phyloP scores from a whole-genome alignment of 2,329 filamentous ascomycete species.

The Penicillium sp. region DNA sequence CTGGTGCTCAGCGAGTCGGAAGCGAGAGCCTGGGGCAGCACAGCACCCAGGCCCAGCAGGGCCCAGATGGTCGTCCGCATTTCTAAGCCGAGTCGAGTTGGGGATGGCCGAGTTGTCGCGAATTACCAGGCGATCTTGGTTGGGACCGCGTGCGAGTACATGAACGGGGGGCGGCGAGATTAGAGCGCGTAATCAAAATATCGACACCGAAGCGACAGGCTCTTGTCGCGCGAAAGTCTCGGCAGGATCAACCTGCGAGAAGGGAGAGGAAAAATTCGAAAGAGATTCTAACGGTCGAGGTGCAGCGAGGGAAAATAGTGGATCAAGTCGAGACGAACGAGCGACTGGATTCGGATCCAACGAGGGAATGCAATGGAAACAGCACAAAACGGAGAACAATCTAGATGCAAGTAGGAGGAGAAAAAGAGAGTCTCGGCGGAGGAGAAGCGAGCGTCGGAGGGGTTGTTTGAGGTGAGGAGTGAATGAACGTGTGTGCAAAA shows the following conservation, averaged over 20 bases:
- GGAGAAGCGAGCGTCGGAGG: neutral
- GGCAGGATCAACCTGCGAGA: conserved; percentile 26
- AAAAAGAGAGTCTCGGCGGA: conserved; percentile 15
- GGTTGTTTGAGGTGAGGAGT: neutral
- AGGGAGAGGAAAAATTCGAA: conserved; percentile 1
- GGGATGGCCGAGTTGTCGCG: neutral
- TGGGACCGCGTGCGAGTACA: conserved; percentile 3
- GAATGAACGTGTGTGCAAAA: neutral
- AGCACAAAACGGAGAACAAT: conserved; percentile 3
- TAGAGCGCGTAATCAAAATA: conserved; percentile 2
- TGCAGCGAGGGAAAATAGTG: neutral
- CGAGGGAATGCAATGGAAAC: neutral
- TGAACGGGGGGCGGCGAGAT: conserved; percentile 7
- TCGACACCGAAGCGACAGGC: neutral
- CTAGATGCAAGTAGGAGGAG: conserved; percentile 3
- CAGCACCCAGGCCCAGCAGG: conserved; percentile 29
- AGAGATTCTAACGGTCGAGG: neutral
- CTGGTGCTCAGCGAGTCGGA: conserved; percentile 75
- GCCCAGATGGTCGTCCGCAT: conserved; percentile 31
- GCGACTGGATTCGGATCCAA: conserved; percentile 5
- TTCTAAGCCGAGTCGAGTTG: conserved; percentile 12
- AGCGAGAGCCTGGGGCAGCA: conserved; percentile 55
- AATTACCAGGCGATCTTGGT: conserved; percentile 5
- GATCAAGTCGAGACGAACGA: neutral
- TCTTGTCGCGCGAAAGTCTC: neutral